These are phyloP conservation scores for Magnusiomyces fungicola DNA, from an alignment of 1,139 yeast species.

Conservation along the genomic window DNA sequence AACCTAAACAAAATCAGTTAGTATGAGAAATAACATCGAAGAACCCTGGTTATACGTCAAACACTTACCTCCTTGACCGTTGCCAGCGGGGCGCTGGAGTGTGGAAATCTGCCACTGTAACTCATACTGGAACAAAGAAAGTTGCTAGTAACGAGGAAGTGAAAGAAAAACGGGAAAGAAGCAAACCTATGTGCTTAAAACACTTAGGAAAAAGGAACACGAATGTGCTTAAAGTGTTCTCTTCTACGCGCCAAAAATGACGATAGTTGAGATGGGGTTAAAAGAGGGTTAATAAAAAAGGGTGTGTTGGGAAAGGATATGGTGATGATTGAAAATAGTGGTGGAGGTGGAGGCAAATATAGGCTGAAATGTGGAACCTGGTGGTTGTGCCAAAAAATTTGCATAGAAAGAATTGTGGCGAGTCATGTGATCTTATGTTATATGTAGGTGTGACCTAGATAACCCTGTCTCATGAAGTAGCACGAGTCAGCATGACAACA, in stretches of 20 bases:
- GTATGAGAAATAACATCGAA: neutral
- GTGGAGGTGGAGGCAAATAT: neutral
- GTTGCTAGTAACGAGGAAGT: neutral
- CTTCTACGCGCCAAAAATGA: neutral
- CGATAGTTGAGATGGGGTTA: neutral
- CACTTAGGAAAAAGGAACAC: conserved; percentile 1
- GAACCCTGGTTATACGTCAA: neutral
- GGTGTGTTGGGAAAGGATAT: neutral
- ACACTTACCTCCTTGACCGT: conserved; percentile 80
- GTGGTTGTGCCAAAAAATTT: no score
- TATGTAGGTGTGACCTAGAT: no score
- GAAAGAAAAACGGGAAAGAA: neutral
- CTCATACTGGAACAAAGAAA: conserved; percentile 26
- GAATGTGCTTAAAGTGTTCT: neutral
- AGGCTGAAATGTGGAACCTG: neutral
- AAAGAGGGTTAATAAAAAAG: neutral
- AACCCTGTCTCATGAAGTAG: no score
- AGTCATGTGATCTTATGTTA: no score
- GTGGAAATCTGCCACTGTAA: conserved; percentile 61
- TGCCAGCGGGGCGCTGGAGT: conserved; percentile 95
- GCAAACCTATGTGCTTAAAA: neutral
- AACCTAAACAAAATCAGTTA: conserved; percentile 37
- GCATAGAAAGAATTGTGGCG: no score
- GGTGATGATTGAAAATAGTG: no score
- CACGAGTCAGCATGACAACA: no score